These are phyloP conservation scores for Solanum stenotomum DNA, from an alignment of 257 asterid genomes.

Conservation along the genomic window DNA sequence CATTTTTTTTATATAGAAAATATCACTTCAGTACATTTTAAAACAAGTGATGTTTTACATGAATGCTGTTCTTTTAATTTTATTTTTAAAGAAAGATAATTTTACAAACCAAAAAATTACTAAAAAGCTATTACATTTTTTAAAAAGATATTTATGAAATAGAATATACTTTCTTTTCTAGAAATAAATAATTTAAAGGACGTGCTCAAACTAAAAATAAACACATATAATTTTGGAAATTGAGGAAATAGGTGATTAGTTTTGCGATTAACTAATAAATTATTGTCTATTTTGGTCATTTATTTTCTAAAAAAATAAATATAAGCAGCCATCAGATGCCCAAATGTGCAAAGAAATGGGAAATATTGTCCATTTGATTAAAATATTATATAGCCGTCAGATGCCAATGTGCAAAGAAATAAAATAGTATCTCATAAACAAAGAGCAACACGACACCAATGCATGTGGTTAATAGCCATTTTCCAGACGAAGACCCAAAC, in stretches of 20 bases:
- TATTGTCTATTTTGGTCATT: not conserved
- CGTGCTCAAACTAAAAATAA: not conserved
- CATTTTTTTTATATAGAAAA: not conserved
- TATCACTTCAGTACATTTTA: not conserved
- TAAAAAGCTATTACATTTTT: not conserved
- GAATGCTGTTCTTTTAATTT: not conserved
- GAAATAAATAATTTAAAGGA: too few species aligned
- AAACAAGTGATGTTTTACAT: too few species aligned
- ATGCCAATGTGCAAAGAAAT: not conserved
- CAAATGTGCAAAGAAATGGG: not conserved
- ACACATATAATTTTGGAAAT: too few species aligned
- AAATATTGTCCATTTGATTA: not conserved
- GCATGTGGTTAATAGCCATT: conserved; percentile 18
- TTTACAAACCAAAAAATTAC: not conserved
- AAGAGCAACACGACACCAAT: not conserved
- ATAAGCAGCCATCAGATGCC: not conserved
- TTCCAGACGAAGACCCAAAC: not conserved
- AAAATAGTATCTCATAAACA: not conserved
- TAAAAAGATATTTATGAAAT: not conserved
- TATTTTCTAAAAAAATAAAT: not conserved
- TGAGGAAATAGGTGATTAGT: not conserved
- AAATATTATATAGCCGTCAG: not conserved
- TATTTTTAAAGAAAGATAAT: not conserved
- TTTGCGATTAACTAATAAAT: not conserved
- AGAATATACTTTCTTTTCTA: too few species aligned